Percentiles rank a stretch among this genome's conserved stretches.
Conservation (phyloP, 2,329 filamentous ascomycete species). For the Coniochaeta pulveracea region DNA sequence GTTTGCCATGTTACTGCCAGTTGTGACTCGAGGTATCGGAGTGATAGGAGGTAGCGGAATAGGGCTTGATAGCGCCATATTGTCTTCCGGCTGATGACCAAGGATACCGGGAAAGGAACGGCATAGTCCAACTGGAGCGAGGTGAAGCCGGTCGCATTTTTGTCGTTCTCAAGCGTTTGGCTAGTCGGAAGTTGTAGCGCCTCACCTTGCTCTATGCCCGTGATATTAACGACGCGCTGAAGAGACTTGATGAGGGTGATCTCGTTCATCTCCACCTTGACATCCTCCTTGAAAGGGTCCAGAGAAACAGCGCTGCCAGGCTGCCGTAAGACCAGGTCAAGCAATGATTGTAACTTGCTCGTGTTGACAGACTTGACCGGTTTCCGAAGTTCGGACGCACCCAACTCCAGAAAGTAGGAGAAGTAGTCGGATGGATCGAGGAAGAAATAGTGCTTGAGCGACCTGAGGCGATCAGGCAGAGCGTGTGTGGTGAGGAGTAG, state of each 20-base stretch:
- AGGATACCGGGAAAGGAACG: slow-evolving; percentile 87
- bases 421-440: slow-evolving; percentile 97
- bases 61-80: slow-evolving; percentile 94
- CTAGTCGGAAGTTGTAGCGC: slow-evolving; percentile 60
- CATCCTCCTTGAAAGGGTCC: slow-evolving; percentile 96
- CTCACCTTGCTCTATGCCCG: slow-evolving; percentile 85
- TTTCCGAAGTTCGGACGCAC: slow-evolving; percentile 81
- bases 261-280: slow-evolving; percentile 96
- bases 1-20: slow-evolving; percentile 84
- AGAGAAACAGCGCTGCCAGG: slow-evolving; percentile 87
- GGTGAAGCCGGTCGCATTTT: slow-evolving; percentile 81
- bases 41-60: slow-evolving; percentile 83
- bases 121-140: slow-evolving; percentile 89
- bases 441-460: slow-evolving; percentile 98
- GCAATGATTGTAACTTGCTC: slow-evolving; percentile 82
- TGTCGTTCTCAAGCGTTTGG: slow-evolving; percentile 64
- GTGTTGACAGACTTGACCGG: slow-evolving; percentile 82
- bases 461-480: slow-evolving; percentile 74
- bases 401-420: slow-evolving; percentile 90
- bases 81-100: slow-evolving; percentile 92
- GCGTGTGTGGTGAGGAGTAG: slow-evolving; percentile 88
- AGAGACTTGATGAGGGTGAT: slow-evolving; percentile 85
- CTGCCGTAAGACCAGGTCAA: slow-evolving; percentile 95
- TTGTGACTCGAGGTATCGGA: slow-evolving; percentile 81
- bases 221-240: slow-evolving; percentile 93